A percentile compares a stretch with the other conserved stretches of the same genome.
phyloP scores from a whole-genome alignment of 2,329 filamentous ascomycete species.

The Fusarium proliferatum region DNA sequence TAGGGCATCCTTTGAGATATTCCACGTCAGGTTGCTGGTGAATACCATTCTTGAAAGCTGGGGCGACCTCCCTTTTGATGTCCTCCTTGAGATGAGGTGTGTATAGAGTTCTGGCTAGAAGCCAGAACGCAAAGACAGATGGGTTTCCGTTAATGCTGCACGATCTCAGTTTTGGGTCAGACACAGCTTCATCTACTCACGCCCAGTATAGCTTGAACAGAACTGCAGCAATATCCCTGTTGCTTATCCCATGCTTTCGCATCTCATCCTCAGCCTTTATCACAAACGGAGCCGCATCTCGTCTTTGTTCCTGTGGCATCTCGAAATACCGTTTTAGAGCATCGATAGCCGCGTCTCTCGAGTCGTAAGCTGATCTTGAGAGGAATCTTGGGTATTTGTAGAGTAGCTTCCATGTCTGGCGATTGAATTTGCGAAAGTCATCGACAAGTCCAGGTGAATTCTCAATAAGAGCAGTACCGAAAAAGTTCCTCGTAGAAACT shows the following conservation, averaged over 20 bases:
- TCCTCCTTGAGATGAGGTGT: background rate
- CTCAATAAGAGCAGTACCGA: background rate
- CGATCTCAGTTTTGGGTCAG: background rate
- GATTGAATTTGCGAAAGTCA: background rate
- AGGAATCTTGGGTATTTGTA: background rate
- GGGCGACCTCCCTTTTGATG: background rate
- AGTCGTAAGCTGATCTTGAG: background rate
- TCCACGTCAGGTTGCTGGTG: background rate
- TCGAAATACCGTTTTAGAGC: background rate
- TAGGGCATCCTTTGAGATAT: background rate
- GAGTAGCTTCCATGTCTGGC: background rate
- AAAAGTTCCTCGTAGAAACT: background rate
- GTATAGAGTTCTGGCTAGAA: background rate
- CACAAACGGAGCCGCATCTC: background rate
- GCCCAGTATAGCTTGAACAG: background rate
- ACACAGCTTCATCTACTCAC: background rate
- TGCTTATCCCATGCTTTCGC: background rate
- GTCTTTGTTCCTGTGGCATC: background rate
- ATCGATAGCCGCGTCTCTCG: background rate
- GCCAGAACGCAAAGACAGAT: background rate
- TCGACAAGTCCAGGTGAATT: background rate
- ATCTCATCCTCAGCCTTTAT: background rate
- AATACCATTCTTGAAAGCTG: background rate
- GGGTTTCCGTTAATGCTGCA: background rate
- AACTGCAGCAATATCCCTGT: background rate